Evolutionary conservation across 495 filamentous ascomycete species (phyloP).

Genomic region (Lepidopterella palustris): DNA sequence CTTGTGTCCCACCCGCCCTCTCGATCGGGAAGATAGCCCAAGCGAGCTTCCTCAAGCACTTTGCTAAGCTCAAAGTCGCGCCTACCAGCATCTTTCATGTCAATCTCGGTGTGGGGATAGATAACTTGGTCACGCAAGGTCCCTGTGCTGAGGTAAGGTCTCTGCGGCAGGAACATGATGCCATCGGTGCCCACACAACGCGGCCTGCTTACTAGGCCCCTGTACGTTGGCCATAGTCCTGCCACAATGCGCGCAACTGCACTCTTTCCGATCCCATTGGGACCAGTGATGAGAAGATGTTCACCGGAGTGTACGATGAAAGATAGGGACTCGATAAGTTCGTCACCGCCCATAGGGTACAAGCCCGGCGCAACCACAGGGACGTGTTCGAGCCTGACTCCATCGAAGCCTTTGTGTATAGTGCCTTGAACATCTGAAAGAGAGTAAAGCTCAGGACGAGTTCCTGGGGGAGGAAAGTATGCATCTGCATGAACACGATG

Average conservation of each 20-base stretch:
- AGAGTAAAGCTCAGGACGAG: slow-evolving; percentile 73
- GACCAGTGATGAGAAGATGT: slow-evolving; percentile 88
- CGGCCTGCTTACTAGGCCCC: slow-evolving; percentile 81
- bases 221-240: slow-evolving; percentile 94
- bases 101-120: slow-evolving; percentile 89
- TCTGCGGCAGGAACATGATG: slow-evolving; percentile 96
- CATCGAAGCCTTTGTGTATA: slow-evolving; percentile 87
- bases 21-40: slow-evolving; percentile 83
- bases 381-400: slow-evolving; percentile 86
- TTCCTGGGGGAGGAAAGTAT: slow-evolving; percentile 64
- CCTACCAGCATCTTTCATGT: slow-evolving; percentile 78
- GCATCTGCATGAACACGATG: slow-evolving; percentile 88
- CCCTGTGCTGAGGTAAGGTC: slow-evolving; percentile 89
- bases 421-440: slow-evolving; percentile 88
- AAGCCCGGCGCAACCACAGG: slow-evolving; percentile 83
- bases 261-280: slow-evolving; percentile 92
- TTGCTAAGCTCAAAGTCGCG: slow-evolving; percentile 65
- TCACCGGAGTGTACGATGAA: slow-evolving; percentile 84
- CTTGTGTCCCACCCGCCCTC: slow-evolving; percentile 95
- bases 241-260: slow-evolving; percentile 84
- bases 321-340: slow-evolving; percentile 80
- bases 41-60: slow-evolving; percentile 71
- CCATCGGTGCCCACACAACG: slow-evolving; percentile 75
- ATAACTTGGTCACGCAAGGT: slow-evolving; percentile 96
- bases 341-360: slow-evolving; percentile 79